These are phyloP conservation scores for Grigorovia humatica DNA, from an alignment of 805 yeast genomes.

Conservation along the genomic window DNA sequence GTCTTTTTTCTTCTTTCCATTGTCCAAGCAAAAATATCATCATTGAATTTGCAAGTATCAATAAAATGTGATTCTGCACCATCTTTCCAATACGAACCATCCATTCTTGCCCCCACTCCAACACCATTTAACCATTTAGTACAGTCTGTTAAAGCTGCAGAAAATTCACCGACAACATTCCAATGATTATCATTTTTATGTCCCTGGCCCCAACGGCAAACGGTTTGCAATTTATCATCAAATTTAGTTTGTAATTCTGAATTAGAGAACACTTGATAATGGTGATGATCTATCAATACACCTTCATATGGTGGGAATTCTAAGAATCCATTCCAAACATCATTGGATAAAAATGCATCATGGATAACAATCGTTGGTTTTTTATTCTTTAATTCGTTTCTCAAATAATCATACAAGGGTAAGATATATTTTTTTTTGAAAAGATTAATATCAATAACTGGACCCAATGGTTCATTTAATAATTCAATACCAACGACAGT, in stretches of 20 bases:
- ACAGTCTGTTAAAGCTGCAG: conserved; percentile 90
- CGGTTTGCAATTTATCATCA: conserved; percentile 49
- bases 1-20: conserved; percentile 43
- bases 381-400: conserved; percentile 37
- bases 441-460: conserved; percentile 46
- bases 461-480: conserved; percentile 83
- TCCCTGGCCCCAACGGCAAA: conserved; percentile 42
- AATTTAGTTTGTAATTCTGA: conserved; percentile 49
- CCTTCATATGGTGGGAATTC: conserved; percentile 41
- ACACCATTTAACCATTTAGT: conserved; percentile 85
- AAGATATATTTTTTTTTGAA: conserved; percentile 46
- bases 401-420: conserved; percentile 54
- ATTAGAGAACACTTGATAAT: conserved; percentile 72
- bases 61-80: conserved; percentile 30
- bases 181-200: conserved; percentile 50
- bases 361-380: conserved; percentile 58
- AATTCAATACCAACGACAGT: conserved; percentile 77
- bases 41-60: conserved; percentile 53
- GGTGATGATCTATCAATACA: conserved; percentile 80
- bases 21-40: conserved; percentile 47
- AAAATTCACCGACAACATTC: conserved; percentile 80
- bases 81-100: conserved; percentile 38
- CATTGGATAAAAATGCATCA: conserved; percentile 62
- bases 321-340: conserved; percentile 55
- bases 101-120: conserved; percentile 71